phyloP scores from a whole-genome alignment of 345 rosid genomes.

The Populus alba region DNA sequence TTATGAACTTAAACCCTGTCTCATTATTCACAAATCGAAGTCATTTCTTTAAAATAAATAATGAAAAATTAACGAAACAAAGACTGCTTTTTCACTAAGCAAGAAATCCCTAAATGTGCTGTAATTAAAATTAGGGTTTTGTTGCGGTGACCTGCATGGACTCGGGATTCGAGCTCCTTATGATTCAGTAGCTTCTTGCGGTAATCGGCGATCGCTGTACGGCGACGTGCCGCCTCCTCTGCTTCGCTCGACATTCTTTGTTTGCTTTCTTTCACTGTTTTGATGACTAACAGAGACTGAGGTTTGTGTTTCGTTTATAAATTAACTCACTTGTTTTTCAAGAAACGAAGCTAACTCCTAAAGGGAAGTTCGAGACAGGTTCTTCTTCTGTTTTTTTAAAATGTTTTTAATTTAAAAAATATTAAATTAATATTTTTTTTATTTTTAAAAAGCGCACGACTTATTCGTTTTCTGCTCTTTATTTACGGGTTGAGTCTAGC shows the following conservation, averaged over 20 bases:
- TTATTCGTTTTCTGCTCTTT: neutral
- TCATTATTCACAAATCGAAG: no score
- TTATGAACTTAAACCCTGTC: no score
- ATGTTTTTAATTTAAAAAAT: no score
- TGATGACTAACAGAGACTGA: neutral
- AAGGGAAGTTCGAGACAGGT: no score
- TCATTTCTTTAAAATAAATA: no score
- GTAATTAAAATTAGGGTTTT: neutral
- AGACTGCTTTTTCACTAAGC: no score
- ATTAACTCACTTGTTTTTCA: neutral
- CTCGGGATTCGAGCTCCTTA: constrained; percentile 76
- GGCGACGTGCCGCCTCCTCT: constrained; percentile 70
- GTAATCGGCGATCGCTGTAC: constrained; percentile 64
- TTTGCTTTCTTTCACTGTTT: neutral
- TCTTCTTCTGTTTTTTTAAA: no score
- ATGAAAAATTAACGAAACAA: no score
- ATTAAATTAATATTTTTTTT: no score
- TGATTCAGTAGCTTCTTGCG: constrained; percentile 93
- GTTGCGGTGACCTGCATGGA: constrained; percentile 40
- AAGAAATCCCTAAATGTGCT: neutral
- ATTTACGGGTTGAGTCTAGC: neutral
- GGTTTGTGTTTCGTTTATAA: neutral
- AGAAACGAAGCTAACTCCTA: neutral
- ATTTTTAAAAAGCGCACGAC: neutral
- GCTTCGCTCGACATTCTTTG: constrained; percentile 31